A percentile compares a stretch with the other conserved stretches of the same genome.
Evolutionary conservation across 75 land plant species (phyloP).

Genomic region (Ceratopteris richardii): DNA sequence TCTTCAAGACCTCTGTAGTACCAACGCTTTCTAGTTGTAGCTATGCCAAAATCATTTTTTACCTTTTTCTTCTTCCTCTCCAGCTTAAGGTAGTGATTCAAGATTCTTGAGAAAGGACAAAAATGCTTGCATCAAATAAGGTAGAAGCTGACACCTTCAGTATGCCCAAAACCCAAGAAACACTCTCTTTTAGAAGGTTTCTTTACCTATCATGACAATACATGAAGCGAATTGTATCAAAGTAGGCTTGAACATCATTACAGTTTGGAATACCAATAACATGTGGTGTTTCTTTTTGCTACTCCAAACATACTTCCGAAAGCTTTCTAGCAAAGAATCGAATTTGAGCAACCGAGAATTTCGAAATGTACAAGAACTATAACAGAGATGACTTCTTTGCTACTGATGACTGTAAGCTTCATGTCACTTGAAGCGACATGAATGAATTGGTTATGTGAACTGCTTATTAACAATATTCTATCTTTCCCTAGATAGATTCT

Average conservation of each 20-base stretch:
- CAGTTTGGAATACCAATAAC: constrained; percentile 53
- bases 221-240: constrained; percentile 76
- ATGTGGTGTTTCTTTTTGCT: constrained; percentile 30
- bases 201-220: constrained; percentile 69
- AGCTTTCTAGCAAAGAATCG: constrained; percentile 73
- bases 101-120: constrained; percentile 80
- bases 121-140: constrained; percentile 82
- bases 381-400: constrained; percentile 61
- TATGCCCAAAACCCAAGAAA: constrained; percentile 54
- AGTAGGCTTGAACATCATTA: constrained; percentile 73
- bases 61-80: constrained; percentile 96
- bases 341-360: constrained; percentile 60
- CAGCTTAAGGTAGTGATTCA: constrained; percentile 95
- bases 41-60: constrained; percentile 57
- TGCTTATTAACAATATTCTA: constrained; percentile 32
- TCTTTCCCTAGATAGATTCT: constrained; percentile 49
- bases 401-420: constrained; percentile 54
- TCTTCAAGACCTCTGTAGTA: constrained; percentile 77
- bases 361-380: constrained; percentile 59
- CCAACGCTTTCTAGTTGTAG: constrained; percentile 61
- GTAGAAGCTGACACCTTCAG: constrained; percentile 93
- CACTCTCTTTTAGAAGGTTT: constrained; percentile 63
- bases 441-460: constrained; percentile 73
- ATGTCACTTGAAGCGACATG: constrained; percentile 56
- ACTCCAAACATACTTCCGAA: constrained; percentile 52